A percentile compares a stretch with the other conserved stretches of the same genome.
Evolutionary conservation across 1,284 basidiomycete species (phyloP).

Genomic region (Apiotrichum montevideense): DNA sequence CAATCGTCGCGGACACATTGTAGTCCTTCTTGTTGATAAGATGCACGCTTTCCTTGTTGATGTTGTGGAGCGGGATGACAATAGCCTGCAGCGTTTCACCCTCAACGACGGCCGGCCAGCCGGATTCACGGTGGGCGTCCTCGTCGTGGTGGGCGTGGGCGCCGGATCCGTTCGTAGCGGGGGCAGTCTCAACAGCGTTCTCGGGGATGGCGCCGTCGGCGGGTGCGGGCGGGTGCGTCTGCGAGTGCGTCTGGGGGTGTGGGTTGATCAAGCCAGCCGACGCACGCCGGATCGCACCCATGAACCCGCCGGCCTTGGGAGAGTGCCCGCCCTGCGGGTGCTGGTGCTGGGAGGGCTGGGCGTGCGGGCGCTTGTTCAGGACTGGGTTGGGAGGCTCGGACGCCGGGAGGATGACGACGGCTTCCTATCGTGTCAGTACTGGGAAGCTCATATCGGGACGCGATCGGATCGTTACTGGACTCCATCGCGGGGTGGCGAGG

Average conservation of each 20-base stretch:
- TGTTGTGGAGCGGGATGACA: conserved; percentile 21
- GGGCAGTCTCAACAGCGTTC: background rate
- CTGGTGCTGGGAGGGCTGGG: background rate
- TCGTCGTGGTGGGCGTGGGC: conserved; percentile 24
- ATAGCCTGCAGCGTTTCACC: conserved; percentile 30
- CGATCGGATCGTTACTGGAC: no score
- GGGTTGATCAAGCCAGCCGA: background rate
- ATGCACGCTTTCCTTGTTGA: conserved; percentile 25
- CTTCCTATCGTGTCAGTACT: conserved; percentile 18
- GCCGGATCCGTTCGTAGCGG: background rate
- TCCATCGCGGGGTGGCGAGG: no score
- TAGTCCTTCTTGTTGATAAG: conserved; percentile 1
- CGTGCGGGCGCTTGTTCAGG: conserved; percentile 16
- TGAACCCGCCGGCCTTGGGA: conserved; percentile 21
- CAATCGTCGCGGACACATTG: conserved; percentile 4
- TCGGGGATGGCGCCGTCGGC: conserved; percentile 3
- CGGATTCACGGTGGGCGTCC: conserved; percentile 28
- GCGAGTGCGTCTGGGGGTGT: background rate
- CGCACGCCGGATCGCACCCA: conserved; percentile 26
- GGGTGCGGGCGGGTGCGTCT: background rate
- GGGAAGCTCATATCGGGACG: no score
- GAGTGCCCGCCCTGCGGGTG: background rate
- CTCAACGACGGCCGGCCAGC: conserved; percentile 36
- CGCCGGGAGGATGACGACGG: conserved; percentile 36
- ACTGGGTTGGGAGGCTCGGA: conserved; percentile 36